These are phyloP conservation scores for Leccinum pachyderme DNA, from an alignment of 1,284 basidiomycete species.

Conservation along the genomic window DNA sequence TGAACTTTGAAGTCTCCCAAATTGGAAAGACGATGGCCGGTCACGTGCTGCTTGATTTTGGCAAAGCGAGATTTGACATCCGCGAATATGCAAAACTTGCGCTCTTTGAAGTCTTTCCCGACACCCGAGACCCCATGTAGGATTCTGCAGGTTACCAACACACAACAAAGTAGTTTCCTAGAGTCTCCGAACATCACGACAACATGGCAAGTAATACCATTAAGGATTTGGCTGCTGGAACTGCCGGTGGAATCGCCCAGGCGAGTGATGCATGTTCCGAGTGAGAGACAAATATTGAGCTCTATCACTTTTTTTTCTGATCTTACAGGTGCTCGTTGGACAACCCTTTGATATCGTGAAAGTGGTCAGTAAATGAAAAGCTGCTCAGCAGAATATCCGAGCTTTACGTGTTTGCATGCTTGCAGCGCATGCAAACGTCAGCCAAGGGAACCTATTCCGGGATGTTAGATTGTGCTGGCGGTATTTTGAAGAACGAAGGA, in stretches of 20 bases:
- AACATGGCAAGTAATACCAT: constrained; percentile 48
- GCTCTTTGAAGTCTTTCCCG: neutral
- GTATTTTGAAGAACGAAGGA: constrained; percentile 89
- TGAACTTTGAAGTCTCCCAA: constrained; percentile 10
- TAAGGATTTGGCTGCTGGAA: constrained; percentile 85
- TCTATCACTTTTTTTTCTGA: constrained; percentile 1
- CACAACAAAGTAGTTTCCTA: neutral
- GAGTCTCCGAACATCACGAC: constrained; percentile 7
- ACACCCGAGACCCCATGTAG: neutral
- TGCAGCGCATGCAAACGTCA: constrained; percentile 88
- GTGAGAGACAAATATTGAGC: constrained; percentile 1
- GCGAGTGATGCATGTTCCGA: constrained; percentile 38
- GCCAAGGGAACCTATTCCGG: constrained; percentile 85
- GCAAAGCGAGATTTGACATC: constrained; percentile 8
- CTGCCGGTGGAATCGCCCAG: constrained; percentile 86
- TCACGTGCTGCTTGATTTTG: constrained; percentile 18
- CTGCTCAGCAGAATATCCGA: neutral
- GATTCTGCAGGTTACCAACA: neutral
- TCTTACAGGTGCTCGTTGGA: constrained; percentile 75
- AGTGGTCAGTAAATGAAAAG: constrained; percentile 58
- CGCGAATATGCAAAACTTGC: constrained; percentile 19
- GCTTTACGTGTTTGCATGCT: constrained; percentile 6
- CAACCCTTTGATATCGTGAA: constrained; percentile 98
- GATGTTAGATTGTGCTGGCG: constrained; percentile 86
- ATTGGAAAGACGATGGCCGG: neutral